Percentiles rank a stretch among this genome's conserved stretches.
Evolutionary conservation across 768 basidiomycete genomes (phyloP).

Genomic region (Lactarius trivialis): DNA sequence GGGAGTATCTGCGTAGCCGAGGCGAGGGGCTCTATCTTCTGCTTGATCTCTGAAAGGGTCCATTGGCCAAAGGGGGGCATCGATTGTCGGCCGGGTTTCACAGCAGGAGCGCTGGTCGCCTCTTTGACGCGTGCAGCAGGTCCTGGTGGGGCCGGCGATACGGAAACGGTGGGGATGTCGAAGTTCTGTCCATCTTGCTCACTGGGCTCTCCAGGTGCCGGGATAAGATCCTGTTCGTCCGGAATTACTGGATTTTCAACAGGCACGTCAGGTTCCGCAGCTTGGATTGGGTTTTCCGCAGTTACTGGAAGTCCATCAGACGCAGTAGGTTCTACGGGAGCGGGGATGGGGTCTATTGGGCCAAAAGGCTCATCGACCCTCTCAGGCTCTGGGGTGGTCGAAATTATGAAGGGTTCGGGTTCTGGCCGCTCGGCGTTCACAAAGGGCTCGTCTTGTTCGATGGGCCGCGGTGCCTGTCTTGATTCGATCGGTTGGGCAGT

Average conservation of each 20-base stretch:
- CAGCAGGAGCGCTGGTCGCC: background rate
- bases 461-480: background rate
- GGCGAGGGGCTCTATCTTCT: background rate
- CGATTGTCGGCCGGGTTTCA: background rate
- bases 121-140: background rate
- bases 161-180: too few species aligned
- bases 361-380: background rate
- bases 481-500: background rate
- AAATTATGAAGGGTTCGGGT: background rate
- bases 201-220: background rate
- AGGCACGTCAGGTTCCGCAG: background rate
- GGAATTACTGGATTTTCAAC: background rate
- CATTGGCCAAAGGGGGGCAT: background rate
- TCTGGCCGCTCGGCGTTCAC: background rate
- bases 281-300: background rate
- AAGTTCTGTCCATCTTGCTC: background rate
- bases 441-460: too few species aligned
- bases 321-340: background rate
- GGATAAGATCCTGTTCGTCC: background rate
- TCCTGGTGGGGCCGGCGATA: background rate
- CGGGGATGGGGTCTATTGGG: background rate
- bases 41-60: constrained; percentile 7
- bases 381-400: background rate
- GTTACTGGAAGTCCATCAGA: too few species aligned
- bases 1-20: background rate